These are phyloP conservation scores for Pittosporum tobira DNA, from an alignment of 129 eudicot genomes.

Conservation along the genomic window DNA sequence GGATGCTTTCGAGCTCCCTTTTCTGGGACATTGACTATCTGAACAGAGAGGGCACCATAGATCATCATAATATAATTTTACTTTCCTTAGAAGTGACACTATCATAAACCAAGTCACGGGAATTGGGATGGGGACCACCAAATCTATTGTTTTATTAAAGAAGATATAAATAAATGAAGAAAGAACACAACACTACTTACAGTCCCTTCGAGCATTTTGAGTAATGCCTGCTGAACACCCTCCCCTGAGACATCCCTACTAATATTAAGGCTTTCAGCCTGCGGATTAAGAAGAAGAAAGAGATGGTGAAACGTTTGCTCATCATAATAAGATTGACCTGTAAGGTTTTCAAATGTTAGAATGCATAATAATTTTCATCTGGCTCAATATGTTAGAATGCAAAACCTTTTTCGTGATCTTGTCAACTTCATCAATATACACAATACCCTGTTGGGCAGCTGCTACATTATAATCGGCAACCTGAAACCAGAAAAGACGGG, in stretches of 20 bases:
- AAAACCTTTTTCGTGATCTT: slow-evolving; percentile 91
- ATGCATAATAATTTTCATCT: background rate
- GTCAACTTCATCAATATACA: slow-evolving; percentile 98
- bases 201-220: slow-evolving; percentile 98
- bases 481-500: slow-evolving; percentile 29
- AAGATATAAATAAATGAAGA: background rate
- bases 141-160: background rate
- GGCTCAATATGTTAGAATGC: background rate
- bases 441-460: slow-evolving; percentile 99
- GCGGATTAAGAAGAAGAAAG: background rate
- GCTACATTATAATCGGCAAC: slow-evolving; percentile 93
- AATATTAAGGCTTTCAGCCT: slow-evolving; percentile 95
- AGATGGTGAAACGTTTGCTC: no score
- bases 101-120: background rate
- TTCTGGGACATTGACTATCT: slow-evolving; percentile 97
- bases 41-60: slow-evolving; percentile 5
- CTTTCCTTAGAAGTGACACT: background rate
- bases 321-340: background rate
- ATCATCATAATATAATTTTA: slow-evolving; percentile 7
- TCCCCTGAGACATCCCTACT: slow-evolving; percentile 99
- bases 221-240: slow-evolving; percentile 96
- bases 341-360: background rate
- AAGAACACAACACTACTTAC: slow-evolving; percentile 40
- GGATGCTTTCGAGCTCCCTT: slow-evolving; percentile 99
- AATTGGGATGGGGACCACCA: background rate